Percentiles rank a stretch among this genome's conserved stretches.
These are phyloP conservation scores for Boletus coccyginus DNA, from an alignment of 768 basidiomycete species.

Conservation along the genomic window DNA sequence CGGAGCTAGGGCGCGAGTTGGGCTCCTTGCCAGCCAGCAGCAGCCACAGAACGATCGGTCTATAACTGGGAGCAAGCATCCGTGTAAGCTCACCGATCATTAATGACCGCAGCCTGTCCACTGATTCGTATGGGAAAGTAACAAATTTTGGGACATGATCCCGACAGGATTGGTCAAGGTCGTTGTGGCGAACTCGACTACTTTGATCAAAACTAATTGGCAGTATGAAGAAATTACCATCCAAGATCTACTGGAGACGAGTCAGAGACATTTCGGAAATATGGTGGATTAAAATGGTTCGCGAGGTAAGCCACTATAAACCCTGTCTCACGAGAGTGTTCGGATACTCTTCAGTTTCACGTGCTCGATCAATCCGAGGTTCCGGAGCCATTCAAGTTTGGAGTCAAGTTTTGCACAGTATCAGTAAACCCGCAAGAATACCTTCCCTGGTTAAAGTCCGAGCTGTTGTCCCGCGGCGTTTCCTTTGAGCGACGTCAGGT, in stretches of 20 bases:
- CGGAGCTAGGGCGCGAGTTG: constrained; percentile 44
- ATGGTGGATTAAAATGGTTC: constrained; percentile 41
- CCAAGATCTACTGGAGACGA: constrained; percentile 30
- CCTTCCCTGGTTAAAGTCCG: constrained; percentile 45
- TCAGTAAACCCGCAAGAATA: constrained; percentile 52
- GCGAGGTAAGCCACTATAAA: constrained; percentile 32
- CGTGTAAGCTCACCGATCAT: constrained; percentile 34
- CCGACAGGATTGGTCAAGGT: constrained; percentile 42
- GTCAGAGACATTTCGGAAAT: constrained; percentile 18
- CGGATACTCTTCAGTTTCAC: constrained; percentile 30
- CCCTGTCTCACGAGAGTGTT: neutral
- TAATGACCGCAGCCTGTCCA: neutral
- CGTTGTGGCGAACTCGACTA: neutral
- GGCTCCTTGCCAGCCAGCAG: constrained; percentile 39
- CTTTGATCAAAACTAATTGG: constrained; percentile 1
- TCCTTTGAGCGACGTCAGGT: constrained; percentile 43
- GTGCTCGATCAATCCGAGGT: constrained; percentile 33
- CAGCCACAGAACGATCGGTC: constrained; percentile 31
- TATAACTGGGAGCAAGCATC: constrained; percentile 39
- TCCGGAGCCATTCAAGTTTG: constrained; percentile 34
- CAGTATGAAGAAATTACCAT: constrained; percentile 35
- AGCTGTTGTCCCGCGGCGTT: constrained; percentile 40
- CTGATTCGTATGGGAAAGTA: constrained; percentile 25
- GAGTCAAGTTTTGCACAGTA: constrained; percentile 45
- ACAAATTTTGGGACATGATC: constrained; percentile 49